Base-by-base conservation (phyloP, 148 eudicot genomes). In the Rhododendron vialii region DNA sequence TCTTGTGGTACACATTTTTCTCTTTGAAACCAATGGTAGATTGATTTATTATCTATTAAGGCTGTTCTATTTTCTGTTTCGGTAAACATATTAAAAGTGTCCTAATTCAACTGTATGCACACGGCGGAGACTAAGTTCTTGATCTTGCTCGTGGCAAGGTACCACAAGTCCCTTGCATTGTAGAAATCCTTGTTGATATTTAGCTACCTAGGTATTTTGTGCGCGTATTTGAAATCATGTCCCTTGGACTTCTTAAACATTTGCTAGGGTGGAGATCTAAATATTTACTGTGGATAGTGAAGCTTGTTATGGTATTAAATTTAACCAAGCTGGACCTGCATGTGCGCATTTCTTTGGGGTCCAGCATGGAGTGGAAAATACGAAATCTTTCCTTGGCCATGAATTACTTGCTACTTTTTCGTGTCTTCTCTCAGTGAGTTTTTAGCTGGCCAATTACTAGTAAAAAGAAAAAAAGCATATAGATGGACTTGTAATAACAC, bases 81-180 rank as follows among this genome's bases (percentile, higher is more conserved):
- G 85, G 48, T 90, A 45, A 63, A 85, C 91, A 97, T 98, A 97
- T 97, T 76, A 97, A 97, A 87, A 97, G 99, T 90, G 99, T 97
- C 38, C 82, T 97, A n/a, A 97, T 97, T 91, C 98, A 95, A 89
- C 92, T 97, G 51, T 95, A 95, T 91, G 95, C 98, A 8, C 92
- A 87, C 28, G 88, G 86, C 22, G 98, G 98, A 75, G 95, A 95
- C 90, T 93, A 91, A 20, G 96, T 95, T 87, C 96, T 97, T 91
- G 99, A 97, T 95, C 98, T 97, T 92, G 99, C 99, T 28, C 95
- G 99, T 90, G 99, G 99, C 84, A 97, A 97, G 98, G 99, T 97
- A 86, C 33, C 78, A 22, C 67, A 82, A 71, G 81, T 41, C 14
- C 28, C 53, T 55, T 35, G 2, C 36, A 24, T 10, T 57, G 26